Conservation (phyloP, 768 basidiomycete species). For the Serpula lacrymans region DNA sequence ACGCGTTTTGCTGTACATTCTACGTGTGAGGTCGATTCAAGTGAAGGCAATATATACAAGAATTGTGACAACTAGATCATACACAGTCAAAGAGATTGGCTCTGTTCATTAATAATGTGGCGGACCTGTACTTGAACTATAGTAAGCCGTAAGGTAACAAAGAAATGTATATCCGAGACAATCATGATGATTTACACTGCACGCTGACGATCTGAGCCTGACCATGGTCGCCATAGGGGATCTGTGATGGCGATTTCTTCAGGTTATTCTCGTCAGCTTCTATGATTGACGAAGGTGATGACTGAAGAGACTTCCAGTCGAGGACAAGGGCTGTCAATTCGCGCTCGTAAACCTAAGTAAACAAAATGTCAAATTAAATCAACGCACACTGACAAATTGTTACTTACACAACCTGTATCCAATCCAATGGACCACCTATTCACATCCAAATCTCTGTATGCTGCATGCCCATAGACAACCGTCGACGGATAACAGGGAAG, state of each 20-base stretch:
- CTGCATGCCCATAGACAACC: slow-evolving; percentile 87
- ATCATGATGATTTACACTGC: slow-evolving; percentile 41
- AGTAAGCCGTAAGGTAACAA: too few relatives aligned
- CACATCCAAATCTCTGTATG: slow-evolving; percentile 74
- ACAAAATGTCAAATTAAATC: slow-evolving; percentile 4
- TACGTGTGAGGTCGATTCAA: too few relatives aligned
- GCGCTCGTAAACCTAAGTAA: slow-evolving; percentile 54
- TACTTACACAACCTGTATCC: slow-evolving; percentile 81
- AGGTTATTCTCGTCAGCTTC: slow-evolving; percentile 9
- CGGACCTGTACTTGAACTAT: too few relatives aligned
- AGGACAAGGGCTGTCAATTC: slow-evolving; percentile 69
- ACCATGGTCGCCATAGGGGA: slow-evolving; percentile 58
- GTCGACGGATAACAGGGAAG: slow-evolving; percentile 69
- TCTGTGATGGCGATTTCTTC: slow-evolving; percentile 14
- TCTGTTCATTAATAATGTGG: too few relatives aligned
- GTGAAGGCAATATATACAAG: too few relatives aligned
- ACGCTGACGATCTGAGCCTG: slow-evolving; percentile 51
- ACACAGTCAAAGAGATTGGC: too few relatives aligned
- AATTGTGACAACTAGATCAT: too few relatives aligned
- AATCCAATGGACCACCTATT: slow-evolving; percentile 83
- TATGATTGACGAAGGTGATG: slow-evolving; percentile 5
- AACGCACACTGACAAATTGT: neutral
- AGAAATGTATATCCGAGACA: too few relatives aligned
- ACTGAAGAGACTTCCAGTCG: slow-evolving; percentile 21
- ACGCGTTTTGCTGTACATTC: too few relatives aligned